Conservation (phyloP, 2,329 filamentous ascomycete species). For the Zalaria sp. region DNA sequence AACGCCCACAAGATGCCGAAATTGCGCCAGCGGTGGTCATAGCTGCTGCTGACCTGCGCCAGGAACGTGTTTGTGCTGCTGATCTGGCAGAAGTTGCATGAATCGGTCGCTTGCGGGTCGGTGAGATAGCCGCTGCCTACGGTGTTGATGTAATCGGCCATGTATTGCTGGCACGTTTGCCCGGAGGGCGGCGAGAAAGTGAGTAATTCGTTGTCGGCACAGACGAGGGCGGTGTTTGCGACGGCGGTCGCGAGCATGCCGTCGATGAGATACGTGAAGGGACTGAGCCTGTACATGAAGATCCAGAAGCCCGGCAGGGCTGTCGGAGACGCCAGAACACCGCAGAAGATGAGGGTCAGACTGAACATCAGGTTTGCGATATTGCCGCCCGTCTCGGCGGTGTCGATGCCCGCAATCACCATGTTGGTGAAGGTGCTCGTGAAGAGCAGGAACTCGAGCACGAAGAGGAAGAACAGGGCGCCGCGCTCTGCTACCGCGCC, state of each 20-base stretch:
- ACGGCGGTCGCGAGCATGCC: conserved; percentile 59
- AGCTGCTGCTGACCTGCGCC: conserved; percentile 24
- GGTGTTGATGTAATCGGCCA: conserved; percentile 16
- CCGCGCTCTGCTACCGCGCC: conserved; percentile 54
- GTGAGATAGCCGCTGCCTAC: conserved; percentile 21
- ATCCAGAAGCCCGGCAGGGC: conserved; percentile 62
- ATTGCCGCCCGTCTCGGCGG: conserved; percentile 62
- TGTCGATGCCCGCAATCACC: conserved; percentile 61
- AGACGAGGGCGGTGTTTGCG: conserved; percentile 50
- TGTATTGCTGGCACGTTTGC: conserved; percentile 24
- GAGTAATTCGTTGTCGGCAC: conserved; percentile 56
- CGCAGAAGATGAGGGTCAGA: conserved; percentile 56
- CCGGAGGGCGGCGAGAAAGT: conserved; percentile 47
- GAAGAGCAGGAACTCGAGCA: conserved; percentile 64
- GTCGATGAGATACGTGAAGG: conserved; percentile 68
- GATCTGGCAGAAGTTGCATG: conserved; percentile 28
- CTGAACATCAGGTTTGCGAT: conserved; percentile 64
- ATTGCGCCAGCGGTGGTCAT: conserved; percentile 35
- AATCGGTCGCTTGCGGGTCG: conserved; percentile 16
- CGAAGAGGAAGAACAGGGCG: conserved; percentile 63
- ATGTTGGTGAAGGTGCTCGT: conserved; percentile 69
- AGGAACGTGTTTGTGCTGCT: conserved; percentile 30
- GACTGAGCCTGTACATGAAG: conserved; percentile 70
- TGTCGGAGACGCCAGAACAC: conserved; percentile 52
- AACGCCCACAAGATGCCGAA: conserved; percentile 41